Percentiles rank a stretch among this genome's conserved stretches.
Evolutionary conservation across 192 early-diverging fungal genomes (phyloP).

Genomic region (Thoreauomyces humboldtii): DNA sequence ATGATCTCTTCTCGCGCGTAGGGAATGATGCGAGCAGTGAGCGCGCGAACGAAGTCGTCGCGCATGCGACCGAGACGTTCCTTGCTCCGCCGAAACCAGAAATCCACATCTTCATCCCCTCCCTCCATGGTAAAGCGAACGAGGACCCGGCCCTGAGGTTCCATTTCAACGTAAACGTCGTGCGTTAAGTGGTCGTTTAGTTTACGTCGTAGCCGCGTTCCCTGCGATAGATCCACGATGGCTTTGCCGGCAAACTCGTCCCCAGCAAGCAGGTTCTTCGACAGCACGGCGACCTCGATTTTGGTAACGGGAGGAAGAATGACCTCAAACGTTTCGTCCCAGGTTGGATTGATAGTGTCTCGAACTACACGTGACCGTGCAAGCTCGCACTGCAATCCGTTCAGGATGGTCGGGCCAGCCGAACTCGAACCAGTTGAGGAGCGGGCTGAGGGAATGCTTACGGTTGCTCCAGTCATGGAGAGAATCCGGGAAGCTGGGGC

Average conservation of each 20-base stretch:
- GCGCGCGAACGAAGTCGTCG: conserved; percentile 49
- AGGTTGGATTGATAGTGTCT: conserved; percentile 52
- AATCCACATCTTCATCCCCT: conserved; percentile 56
- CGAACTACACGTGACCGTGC: conserved; percentile 43
- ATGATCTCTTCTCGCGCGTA: conserved; percentile 39
- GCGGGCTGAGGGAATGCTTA: not conserved
- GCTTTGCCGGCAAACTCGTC: conserved; percentile 52
- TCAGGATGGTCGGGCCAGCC: conserved; percentile 35
- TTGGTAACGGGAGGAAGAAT: conserved; percentile 49
- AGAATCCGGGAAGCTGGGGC: conserved; percentile 9
- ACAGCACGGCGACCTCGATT: conserved; percentile 46
- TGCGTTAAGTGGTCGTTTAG: conserved; percentile 56
- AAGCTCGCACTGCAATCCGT: conserved; percentile 43
- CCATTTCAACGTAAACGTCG: conserved; percentile 55
- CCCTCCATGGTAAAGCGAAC: conserved; percentile 56
- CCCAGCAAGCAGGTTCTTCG: conserved; percentile 48
- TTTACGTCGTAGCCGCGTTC: conserved; percentile 41
- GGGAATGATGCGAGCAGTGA: conserved; percentile 45
- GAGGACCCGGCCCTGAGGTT: conserved; percentile 55
- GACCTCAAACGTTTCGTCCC: conserved; percentile 55
- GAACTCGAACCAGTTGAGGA: conserved; percentile 1
- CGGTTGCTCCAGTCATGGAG: not conserved
- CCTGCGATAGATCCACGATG: conserved; percentile 37
- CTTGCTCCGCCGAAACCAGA: conserved; percentile 51
- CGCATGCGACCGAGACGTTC: conserved; percentile 49